These are phyloP conservation scores for Coffea humblotiana DNA, from an alignment of 305 asterid species.

Conservation along the genomic window DNA sequence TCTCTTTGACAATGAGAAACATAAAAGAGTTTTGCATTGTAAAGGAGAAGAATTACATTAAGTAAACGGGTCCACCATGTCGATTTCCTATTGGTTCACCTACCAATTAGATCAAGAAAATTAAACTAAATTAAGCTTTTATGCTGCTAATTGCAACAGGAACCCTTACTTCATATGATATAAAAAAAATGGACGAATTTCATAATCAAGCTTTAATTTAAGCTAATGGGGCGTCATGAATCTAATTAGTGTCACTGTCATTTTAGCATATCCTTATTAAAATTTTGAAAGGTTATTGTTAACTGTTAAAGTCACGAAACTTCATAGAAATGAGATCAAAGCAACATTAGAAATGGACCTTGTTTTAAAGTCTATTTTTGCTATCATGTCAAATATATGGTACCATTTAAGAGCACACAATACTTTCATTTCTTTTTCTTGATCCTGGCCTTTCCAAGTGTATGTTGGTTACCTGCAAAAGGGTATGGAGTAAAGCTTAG, in stretches of 20 bases:
- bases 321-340: neutral
- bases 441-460: slow-evolving; percentile 18
- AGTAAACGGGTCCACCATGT: slow-evolving; percentile 10
- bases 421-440: neutral
- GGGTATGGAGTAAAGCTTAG: slow-evolving; percentile 44
- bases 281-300: neutral
- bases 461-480: slow-evolving; percentile 27
- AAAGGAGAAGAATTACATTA: neutral
- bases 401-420: neutral
- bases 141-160: neutral
- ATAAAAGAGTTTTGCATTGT: neutral
- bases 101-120: slow-evolving; percentile 15
- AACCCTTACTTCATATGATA: neutral
- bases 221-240: neutral
- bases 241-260: neutral
- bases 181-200: neutral
- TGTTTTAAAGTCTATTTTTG: neutral
- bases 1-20: slow-evolving; percentile 14
- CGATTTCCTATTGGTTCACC: slow-evolving; percentile 21
- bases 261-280: neutral
- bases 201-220: neutral
- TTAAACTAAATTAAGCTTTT: neutral
- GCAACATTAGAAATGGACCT: neutral
- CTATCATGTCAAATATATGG: neutral
- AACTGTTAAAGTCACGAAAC: slow-evolving; percentile 2